Conservation (phyloP, 1,284 basidiomycete species). For the Puccinia sorghi region DNA sequence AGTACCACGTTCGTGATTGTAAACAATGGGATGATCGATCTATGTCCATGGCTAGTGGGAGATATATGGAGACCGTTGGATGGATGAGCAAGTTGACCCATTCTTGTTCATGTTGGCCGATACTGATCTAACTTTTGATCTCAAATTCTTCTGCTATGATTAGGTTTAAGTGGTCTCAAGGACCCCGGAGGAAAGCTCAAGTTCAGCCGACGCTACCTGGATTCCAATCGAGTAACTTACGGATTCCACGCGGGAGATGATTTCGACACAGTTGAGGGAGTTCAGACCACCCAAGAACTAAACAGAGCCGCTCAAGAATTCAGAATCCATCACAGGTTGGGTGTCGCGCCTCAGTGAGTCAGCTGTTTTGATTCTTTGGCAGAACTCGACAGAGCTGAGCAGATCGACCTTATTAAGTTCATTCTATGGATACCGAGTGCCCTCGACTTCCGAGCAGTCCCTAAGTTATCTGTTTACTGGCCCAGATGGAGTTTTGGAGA, state of each 20-base stretch:
- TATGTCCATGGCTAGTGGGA: conserved; percentile 74
- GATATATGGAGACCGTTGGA: conserved; percentile 85
- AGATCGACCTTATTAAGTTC: conserved; percentile 34
- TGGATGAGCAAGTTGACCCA: conserved; percentile 55
- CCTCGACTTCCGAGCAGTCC: conserved; percentile 49
- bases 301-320: conserved; percentile 50
- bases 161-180: conserved; percentile 47
- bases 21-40: conserved; percentile 67
- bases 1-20: conserved; percentile 77
- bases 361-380: background rate
- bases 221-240: conserved; percentile 72
- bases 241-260: conserved; percentile 61
- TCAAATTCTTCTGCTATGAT: conserved; percentile 46
- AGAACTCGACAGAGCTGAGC: background rate
- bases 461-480: conserved; percentile 53
- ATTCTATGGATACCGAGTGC: conserved; percentile 38
- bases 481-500: conserved; percentile 51
- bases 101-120: background rate
- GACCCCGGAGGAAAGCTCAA: conserved; percentile 60
- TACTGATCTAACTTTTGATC: background rate
- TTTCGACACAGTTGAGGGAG: conserved; percentile 53
- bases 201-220: conserved; percentile 71
- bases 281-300: conserved; percentile 49
- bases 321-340: conserved; percentile 53
- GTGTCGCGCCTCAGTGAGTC: conserved; percentile 52